Conservation (phyloP, 2,329 filamentous ascomycete species). For the Bretziella fagacearum region DNA sequence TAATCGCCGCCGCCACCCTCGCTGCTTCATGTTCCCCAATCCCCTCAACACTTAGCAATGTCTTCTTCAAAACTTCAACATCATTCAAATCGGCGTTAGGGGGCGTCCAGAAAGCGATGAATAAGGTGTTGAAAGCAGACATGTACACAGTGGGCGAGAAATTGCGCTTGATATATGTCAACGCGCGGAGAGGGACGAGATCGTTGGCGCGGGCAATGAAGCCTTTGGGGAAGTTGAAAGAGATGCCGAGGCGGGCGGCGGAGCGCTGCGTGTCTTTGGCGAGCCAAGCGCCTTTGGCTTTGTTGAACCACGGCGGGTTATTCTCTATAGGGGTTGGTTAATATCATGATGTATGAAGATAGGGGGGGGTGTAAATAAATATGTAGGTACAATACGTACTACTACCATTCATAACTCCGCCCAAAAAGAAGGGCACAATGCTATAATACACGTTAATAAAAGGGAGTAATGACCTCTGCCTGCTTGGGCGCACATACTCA, state of each 20-base stretch:
- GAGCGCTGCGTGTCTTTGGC: slow-evolving; percentile 26
- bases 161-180: slow-evolving; percentile 22
- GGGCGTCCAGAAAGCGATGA: not conserved
- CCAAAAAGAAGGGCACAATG: slow-evolving; percentile 55
- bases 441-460: slow-evolving; percentile 29
- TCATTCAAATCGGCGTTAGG: not conserved
- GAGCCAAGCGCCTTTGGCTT: slow-evolving; percentile 47
- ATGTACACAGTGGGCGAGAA: not conserved
- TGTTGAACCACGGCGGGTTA: slow-evolving; percentile 54
- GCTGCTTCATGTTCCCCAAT: slow-evolving; percentile 29
- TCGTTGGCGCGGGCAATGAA: slow-evolving; percentile 29
- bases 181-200: slow-evolving; percentile 42
- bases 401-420: slow-evolving; percentile 43
- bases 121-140: not conserved
- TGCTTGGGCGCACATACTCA: slow-evolving; percentile 35
- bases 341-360: not conserved
- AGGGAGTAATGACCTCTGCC: not conserved
- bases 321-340: slow-evolving; percentile 37
- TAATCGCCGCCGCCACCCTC: slow-evolving; percentile 36
- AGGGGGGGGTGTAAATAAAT: not conserved
- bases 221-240: slow-evolving; percentile 24
- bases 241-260: slow-evolving; percentile 23
- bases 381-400: too few relatives aligned
- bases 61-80: slow-evolving; percentile 17
- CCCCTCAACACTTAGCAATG: slow-evolving; percentile 23